These are phyloP conservation scores for Hordeum vulgare DNA, from an alignment of 176 grass and related monocot genomes.

Conservation along the genomic window DNA sequence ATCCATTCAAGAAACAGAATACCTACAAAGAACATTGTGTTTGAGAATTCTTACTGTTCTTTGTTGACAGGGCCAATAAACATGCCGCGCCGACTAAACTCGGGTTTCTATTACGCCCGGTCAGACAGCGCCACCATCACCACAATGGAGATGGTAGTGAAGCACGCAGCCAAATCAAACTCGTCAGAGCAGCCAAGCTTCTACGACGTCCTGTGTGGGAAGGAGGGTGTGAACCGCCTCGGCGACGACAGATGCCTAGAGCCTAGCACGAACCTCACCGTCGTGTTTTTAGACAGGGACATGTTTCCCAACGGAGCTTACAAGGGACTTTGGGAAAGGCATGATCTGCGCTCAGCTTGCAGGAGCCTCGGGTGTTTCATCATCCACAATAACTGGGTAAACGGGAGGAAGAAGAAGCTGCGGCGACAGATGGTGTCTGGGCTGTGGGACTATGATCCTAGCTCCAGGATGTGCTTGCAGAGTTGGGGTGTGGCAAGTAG, in stretches of 20 bases:
- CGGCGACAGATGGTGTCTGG: constrained; percentile 52
- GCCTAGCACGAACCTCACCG: constrained; percentile 48
- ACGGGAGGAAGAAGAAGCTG: constrained; percentile 63
- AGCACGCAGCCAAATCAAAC: constrained; percentile 52
- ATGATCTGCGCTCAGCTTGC: constrained; percentile 30
- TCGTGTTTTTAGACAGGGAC: constrained; percentile 57
- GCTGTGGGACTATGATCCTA: constrained; percentile 77
- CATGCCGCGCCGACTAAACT: constrained; percentile 73
- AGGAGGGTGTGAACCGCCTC: constrained; percentile 47
- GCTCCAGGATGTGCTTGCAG: constrained; percentile 62
- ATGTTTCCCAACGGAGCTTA: constrained; percentile 86
- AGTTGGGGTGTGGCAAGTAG: constrained; percentile 31
- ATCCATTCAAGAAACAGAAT: no score
- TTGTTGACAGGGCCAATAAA: constrained; percentile 67
- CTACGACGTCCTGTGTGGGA: constrained; percentile 76
- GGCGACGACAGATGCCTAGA: constrained; percentile 48
- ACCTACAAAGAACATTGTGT: not conserved
- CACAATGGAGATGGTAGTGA: constrained; percentile 64
- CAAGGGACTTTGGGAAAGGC: constrained; percentile 52
- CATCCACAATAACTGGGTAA: constrained; percentile 91
- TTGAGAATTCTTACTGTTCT: not conserved
- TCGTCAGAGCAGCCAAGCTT: constrained; percentile 91
- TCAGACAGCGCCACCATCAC: constrained; percentile 52
- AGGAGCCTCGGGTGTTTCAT: constrained; percentile 48
- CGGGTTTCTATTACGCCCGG: constrained; percentile 78